These are phyloP conservation scores for Kockovaella imperatae DNA, from an alignment of 768 basidiomycete species.

Conservation along the genomic window DNA sequence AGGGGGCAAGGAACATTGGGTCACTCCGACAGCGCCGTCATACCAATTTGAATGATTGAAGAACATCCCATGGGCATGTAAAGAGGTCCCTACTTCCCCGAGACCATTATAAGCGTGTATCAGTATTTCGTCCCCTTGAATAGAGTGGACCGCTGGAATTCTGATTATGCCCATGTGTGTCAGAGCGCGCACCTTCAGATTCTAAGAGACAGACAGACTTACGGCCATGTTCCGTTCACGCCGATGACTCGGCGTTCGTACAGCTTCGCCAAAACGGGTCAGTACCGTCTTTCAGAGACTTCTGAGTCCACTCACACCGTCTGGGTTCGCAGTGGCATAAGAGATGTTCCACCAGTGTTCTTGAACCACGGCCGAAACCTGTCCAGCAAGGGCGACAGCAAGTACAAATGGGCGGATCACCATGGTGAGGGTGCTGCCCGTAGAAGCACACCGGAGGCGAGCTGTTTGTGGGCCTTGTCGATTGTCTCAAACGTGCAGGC, in stretches of 20 bases:
- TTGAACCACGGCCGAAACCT: conserved; percentile 32
- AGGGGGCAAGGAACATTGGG: conserved; percentile 73
- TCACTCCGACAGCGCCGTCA: conserved; percentile 75
- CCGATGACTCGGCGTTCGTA: conserved; percentile 67
- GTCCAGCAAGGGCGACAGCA: no score
- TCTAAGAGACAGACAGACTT: conserved; percentile 42
- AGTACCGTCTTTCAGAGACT: not conserved
- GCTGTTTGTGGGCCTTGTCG: no score
- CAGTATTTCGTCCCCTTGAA: conserved; percentile 61
- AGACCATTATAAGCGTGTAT: conserved; percentile 70
- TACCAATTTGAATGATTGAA: conserved; percentile 80
- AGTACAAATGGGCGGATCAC: no score
- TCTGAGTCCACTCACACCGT: conserved; percentile 58
- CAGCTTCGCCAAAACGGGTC: conserved; percentile 8
- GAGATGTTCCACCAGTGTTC: conserved; percentile 70
- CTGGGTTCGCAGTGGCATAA: conserved; percentile 74
- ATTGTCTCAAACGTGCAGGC: no score
- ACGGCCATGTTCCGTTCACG: conserved; percentile 92
- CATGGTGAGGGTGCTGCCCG: no score
- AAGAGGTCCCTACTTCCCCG: conserved; percentile 54
- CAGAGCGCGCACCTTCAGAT: not conserved
- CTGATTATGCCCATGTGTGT: conserved; percentile 46
- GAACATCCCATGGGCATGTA: conserved; percentile 94
- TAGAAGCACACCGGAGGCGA: no score
- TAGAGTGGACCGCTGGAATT: conserved; percentile 71